Percentiles rank a stretch among this genome's conserved stretches.
Evolutionary conservation across 2,329 filamentous ascomycete species (phyloP).

Genomic region (Aspergillus caelatus): DNA sequence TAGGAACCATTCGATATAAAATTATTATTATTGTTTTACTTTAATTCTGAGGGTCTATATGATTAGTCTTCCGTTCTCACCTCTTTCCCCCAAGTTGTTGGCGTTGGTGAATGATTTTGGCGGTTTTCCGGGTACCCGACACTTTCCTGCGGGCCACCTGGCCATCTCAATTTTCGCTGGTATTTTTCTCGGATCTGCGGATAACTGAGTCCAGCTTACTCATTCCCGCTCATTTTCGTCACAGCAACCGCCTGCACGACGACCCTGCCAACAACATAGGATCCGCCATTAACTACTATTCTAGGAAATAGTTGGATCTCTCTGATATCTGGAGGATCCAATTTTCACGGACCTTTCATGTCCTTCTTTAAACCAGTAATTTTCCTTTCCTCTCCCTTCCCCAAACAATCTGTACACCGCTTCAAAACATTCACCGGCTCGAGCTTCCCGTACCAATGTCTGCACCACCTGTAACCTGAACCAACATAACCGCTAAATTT

Average conservation of each 20-base stretch:
- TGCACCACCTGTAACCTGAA: neutral
- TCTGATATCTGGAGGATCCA: neutral
- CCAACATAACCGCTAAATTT: neutral
- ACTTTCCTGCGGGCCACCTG: conserved; percentile 28
- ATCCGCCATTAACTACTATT: conserved; percentile 2
- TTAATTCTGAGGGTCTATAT: neutral
- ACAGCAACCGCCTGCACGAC: conserved; percentile 31
- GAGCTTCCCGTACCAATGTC: neutral
- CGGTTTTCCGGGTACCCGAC: conserved; percentile 13
- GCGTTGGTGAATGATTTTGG: conserved; percentile 7
- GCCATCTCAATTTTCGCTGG: conserved; percentile 31
- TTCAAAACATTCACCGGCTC: neutral
- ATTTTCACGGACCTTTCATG: neutral
- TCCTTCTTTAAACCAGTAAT: neutral
- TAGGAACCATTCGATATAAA: neutral
- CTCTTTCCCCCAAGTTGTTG: conserved; percentile 4
- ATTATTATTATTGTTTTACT: neutral
- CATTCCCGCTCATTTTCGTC: conserved; percentile 35
- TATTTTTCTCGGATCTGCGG: conserved; percentile 42
- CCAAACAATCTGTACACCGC: neutral
- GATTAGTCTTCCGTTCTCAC: neutral
- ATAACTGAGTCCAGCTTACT: conserved; percentile 36
- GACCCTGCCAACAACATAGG: conserved; percentile 8
- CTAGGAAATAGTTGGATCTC: conserved; percentile 5
- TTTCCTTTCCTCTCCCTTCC: neutral